Base-by-base conservation (phyloP, 345 rosid genomes). In the Stellera chamaejasme region DNA sequence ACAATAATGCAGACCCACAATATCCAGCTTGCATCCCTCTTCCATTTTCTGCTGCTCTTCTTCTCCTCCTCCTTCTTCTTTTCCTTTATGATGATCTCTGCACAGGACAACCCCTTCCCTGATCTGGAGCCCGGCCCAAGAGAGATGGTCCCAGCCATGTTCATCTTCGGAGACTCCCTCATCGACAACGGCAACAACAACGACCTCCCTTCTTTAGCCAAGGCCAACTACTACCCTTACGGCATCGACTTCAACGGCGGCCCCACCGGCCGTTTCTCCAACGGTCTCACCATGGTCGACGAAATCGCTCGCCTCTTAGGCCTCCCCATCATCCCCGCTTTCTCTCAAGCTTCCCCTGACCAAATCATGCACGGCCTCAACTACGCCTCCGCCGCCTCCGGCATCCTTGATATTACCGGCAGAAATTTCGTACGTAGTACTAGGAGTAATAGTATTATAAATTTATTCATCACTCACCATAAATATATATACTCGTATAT, bases 361-460 rank as follows among this genome's bases (percentile, higher is more conserved):
- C 79, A 87, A 71, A 67, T 93, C 43, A 84, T 89, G 58, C 86
- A 78, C 47, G 99, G 96, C 1, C 79, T 87, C 68, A 93, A 93
- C 78, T 93, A 88, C 44, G 99, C 99, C 50, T 93, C 99, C 10
- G 97, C 99, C 0, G 99, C 99, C 6, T 89, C 99, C 0, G 99
- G 99, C 27, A 89, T 93, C 46, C 97, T 93, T 15, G 96, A 86
- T 42, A 66, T 66, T 71, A 93, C 95, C 4, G 99, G 97, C 66
- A 69, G 91, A 74, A 93, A 89, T 68, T 93, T 93, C 27, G 99
- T 93, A n/a, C n/a, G n/a, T n/a, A n/a, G n/a, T n/a, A n/a, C n/a
- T n/a, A n/a, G n/a, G n/a, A n/a, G n/a, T n/a, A n/a, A n/a, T n/a
- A n/a, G n/a, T n/a, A n/a, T n/a, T 19, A 43, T 12, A 1, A 43